Evolutionary conservation across 371 early-diverging fungal genomes (phyloP), one percentile per base, ranked within the genome.

Genomic region (Circinella minor): DNA sequence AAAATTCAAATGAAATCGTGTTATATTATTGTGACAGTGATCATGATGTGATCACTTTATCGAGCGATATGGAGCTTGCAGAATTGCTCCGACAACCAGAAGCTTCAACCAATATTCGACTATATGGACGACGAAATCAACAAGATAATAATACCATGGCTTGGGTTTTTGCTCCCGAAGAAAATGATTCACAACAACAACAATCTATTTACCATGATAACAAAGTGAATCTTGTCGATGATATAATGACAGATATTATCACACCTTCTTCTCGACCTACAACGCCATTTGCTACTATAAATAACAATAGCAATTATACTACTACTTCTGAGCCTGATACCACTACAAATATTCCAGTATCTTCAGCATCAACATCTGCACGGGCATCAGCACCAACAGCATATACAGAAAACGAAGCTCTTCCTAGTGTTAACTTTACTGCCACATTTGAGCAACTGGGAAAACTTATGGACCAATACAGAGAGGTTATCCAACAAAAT

Each of bases 1-100:
- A 36, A 9, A 65, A 36, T 11, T 20, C 51, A 18, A 34, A 65
- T 18, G 55, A 59, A 55, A n/a, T 63, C 17, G 70, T 70, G 7
- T 60, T 70, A 20, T 59, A 70, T 34, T 70, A 70, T 65, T 65
- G 68, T 18, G 71, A 74, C 36, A 65, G 47, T 36, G 71, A 74
- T 20, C 36, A 61, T 15, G 74, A 70, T 61, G 54, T 74, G 18
- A 64, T 70, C 11, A 66, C 67, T 3, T 60, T 70, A 2, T 70
- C 74, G 15, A 70, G 55, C 18, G 68, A 70, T 55, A 39, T 60
- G 11, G 74, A 74, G 38, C 68, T 70, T 10, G 36, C 17, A n/a
- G 70, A 64, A 38, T 48, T 70, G 11, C 54, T 70, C 10, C 63
- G 63, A 27, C 69, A 69, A 17, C 68, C 66, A 9, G 66, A 62